Evolutionary conservation across 2,329 filamentous ascomycete genomes (phyloP), one percentile per base, ranked within the genome.

Genomic region (Cladophialophora yegresii): DNA sequence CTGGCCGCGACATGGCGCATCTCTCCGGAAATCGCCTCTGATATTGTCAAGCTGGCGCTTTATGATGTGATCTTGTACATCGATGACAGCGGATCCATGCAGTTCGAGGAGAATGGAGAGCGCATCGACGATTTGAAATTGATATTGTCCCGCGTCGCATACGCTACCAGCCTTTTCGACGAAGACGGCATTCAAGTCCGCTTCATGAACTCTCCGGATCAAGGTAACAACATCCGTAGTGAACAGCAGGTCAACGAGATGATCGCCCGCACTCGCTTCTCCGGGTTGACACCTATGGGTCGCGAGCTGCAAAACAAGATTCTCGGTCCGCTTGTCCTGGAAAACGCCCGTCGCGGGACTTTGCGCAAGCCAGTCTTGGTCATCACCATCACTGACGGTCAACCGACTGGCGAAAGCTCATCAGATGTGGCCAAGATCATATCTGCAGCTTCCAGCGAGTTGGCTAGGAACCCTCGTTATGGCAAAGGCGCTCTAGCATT

Each of bases 11-110:
- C 83, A 68, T 87, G 85, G 83, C 77, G 79, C 62, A 79, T 88
- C 55, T 81, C 81, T 7, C 80, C 80, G 67, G 86, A 88, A 74
- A 82, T 88, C 63, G 86, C 83, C 53, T 85, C 83, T 61, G 86
- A 88, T 73, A 82, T 88, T 63, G 84, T 87, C 72, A 85, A 87
- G 73, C 78, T 88, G 28, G 80, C 83, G 3, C 76, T 88, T 28
- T 88, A 85, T 73, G 86, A 88, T 70, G 81, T 87, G 43, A 78
- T 87, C 51, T 77, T 88, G 55, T 88, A 86, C 73, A 84, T 88
- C 61, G 87, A 89, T 69, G 87, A 90, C 77, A 87, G 85, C 72
- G 87, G 87, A 50, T 89, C 87, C 22, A 89, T 90, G 81, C 81
- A 84, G 62, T 89, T 89, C 68, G 86, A 89, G 71, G 86, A 89